Conservation (phyloP, 805 yeast genomes). For the Ogataea henricii region DNA sequence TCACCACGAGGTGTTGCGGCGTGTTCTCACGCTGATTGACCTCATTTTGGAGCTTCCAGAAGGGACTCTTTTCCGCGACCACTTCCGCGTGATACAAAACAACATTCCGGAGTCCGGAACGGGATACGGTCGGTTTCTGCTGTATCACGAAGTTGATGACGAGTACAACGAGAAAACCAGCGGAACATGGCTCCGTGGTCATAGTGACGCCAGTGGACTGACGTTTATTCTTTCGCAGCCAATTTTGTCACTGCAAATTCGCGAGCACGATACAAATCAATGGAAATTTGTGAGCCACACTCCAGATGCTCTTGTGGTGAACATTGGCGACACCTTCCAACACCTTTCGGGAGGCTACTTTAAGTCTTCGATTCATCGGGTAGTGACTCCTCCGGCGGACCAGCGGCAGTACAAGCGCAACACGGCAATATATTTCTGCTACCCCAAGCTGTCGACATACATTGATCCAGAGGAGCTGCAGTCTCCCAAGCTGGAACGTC, state of each 20-base stretch:
- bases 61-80: conserved; percentile 41
- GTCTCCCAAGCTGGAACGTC: conserved; percentile 39
- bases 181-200: conserved; percentile 49
- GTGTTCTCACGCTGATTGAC: conserved; percentile 44
- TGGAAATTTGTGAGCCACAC: conserved; percentile 45
- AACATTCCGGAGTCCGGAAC: conserved; percentile 40
- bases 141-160: conserved; percentile 38
- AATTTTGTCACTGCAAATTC: conserved; percentile 42
- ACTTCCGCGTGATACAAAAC: conserved; percentile 37
- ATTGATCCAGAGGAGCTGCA: conserved; percentile 45
- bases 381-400: conserved; percentile 47
- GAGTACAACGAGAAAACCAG: conserved; percentile 36
- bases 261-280: conserved; percentile 38
- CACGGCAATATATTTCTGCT: conserved; percentile 45
- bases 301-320: conserved; percentile 42
- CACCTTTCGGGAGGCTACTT: conserved; percentile 48
- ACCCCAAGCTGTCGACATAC: conserved; percentile 38
- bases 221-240: conserved; percentile 45
- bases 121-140: conserved; percentile 42
- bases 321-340: conserved; percentile 44
- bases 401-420: conserved; percentile 40
- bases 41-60: conserved; percentile 49
- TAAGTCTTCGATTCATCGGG: conserved; percentile 49
- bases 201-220: conserved; percentile 45
- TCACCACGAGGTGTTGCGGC: conserved; percentile 41